These are phyloP conservation scores for Physcomitrium patens DNA, from an alignment of 225 moss, liverwort and hornwort species.

Conservation along the genomic window DNA sequence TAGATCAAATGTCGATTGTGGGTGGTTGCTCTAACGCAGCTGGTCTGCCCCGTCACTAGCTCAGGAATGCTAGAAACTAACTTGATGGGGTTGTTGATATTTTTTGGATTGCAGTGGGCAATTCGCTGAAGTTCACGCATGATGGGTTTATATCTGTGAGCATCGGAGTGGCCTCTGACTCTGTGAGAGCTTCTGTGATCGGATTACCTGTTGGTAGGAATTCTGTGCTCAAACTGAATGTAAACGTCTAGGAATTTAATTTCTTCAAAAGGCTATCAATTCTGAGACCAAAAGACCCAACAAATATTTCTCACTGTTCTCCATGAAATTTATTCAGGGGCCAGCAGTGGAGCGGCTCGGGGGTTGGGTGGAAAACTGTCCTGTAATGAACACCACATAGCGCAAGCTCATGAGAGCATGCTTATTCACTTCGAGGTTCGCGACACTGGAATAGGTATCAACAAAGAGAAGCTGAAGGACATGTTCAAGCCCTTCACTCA, in stretches of 20 bases:
- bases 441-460: conserved; percentile 75
- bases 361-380: not conserved
- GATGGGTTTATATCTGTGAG: conserved; percentile 62
- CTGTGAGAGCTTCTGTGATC: conserved; percentile 15
- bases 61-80: not conserved
- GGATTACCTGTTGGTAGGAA: conserved; percentile 11
- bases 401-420: conserved; percentile 25
- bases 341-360: conserved; percentile 11
- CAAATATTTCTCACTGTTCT: not conserved
- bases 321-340: conserved; percentile 21
- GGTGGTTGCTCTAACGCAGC: no score
- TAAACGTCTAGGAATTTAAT: no score
- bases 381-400: not conserved
- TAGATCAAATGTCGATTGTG: no score
- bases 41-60: no score
- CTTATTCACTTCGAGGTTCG: conserved; percentile 70
- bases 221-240: not conserved
- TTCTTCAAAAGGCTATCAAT: not conserved
- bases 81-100: not conserved
- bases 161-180: conserved; percentile 35
- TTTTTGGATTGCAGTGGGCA: conserved; percentile 60
- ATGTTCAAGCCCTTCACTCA: conserved; percentile 88
- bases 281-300: not conserved
- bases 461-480: conserved; percentile 57
- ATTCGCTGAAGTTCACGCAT: conserved; percentile 86